Percentiles rank a stretch among this genome's conserved stretches.
Conservation (phyloP, 2,329 filamentous ascomycete genomes). For the Blastomyces gilchristii region DNA sequence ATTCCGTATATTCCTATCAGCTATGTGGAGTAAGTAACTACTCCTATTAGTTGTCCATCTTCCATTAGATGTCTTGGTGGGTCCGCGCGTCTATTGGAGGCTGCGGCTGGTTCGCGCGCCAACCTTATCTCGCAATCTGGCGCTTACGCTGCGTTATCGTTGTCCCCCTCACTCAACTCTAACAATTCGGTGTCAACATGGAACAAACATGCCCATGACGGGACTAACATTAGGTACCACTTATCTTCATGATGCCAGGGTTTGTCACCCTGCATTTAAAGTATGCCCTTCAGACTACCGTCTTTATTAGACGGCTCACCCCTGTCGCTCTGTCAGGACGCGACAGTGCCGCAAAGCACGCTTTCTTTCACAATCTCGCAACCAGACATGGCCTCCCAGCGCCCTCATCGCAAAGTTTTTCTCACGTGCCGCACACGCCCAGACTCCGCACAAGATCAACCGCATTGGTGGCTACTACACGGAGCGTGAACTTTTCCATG, state of each 20-base stretch:
- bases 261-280: conserved; percentile 1
- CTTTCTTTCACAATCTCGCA: not conserved
- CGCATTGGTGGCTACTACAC: not conserved
- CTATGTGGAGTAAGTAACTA: not conserved
- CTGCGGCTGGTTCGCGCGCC: not conserved
- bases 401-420: not conserved
- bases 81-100: not conserved
- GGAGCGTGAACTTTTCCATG: not conserved
- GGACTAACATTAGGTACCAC: not conserved
- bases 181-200: not conserved
- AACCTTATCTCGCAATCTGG: not conserved
- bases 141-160: not conserved
- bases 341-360: not conserved
- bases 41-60: not conserved
- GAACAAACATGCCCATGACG: not conserved
- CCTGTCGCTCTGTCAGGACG: not conserved
- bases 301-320: not conserved
- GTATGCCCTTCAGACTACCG: not conserved
- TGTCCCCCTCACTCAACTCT: not conserved
- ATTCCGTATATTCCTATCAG: not conserved
- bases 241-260: conserved; percentile 2
- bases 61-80: not conserved
- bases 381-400: not conserved
- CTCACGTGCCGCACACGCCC: not conserved
- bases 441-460: not conserved